These are phyloP conservation scores for Podila clonocystis DNA, from an alignment of 192 early-diverging fungal species.

Conservation along the genomic window DNA sequence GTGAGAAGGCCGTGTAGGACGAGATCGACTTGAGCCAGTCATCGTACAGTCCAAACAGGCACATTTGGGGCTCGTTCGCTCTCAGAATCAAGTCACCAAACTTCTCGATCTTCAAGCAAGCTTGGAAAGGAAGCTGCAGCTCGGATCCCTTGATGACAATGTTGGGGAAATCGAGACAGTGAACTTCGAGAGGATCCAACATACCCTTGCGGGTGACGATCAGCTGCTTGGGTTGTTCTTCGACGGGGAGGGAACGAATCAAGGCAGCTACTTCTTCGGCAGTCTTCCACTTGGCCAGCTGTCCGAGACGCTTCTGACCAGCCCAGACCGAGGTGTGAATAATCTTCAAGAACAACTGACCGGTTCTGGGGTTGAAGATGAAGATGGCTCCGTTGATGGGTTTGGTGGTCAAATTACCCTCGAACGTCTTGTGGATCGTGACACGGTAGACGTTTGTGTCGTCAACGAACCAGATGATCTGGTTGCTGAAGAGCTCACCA, in stretches of 20 bases:
- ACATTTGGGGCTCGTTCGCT: conserved; percentile 99
- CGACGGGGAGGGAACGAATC: conserved; percentile 97
- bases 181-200: conserved; percentile 98
- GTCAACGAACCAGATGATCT: conserved; percentile 99
- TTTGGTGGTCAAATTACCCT: conserved; percentile 99
- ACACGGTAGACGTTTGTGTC: conserved; percentile 99
- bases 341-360: conserved; percentile 98
- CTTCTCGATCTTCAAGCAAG: conserved; percentile 97
- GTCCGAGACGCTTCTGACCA: conserved; percentile 98
- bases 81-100: conserved; percentile 98
- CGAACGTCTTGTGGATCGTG: conserved; percentile 99
- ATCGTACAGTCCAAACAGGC: conserved; percentile 89
- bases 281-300: conserved; percentile 99
- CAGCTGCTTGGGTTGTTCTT: conserved; percentile 99
- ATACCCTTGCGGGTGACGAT: conserved; percentile 99
- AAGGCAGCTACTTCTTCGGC: conserved; percentile 99
- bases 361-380: conserved; percentile 98
- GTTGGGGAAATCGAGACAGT: conserved; percentile 94
- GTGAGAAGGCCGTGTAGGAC: conserved; percentile 98
- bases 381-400: conserved; percentile 99
- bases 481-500: conserved; percentile 96
- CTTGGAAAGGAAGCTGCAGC: conserved; percentile 98
- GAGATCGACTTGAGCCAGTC: conserved; percentile 97
- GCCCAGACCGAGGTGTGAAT: conserved; percentile 99
- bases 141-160: conserved; percentile 99